Evolutionary conservation across 2,329 filamentous ascomycete genomes (phyloP).

Genomic region (Aspergillus sp.): DNA sequence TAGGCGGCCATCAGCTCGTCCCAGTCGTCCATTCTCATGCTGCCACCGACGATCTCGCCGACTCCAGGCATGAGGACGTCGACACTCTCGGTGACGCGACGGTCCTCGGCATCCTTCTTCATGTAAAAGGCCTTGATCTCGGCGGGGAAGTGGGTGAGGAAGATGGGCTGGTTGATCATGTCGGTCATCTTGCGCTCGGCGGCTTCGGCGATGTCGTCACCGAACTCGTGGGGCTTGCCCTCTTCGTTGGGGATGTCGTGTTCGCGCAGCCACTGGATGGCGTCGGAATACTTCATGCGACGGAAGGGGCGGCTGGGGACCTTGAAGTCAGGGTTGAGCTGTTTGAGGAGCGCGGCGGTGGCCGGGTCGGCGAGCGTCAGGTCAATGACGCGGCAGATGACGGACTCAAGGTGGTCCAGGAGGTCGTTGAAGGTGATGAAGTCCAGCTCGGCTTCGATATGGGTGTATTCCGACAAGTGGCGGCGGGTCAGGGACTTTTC

Average conservation of each 20-base stretch:
- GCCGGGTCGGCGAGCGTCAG: constrained; percentile 70
- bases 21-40: constrained; percentile 92
- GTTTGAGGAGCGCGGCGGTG: constrained; percentile 71
- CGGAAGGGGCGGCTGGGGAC: constrained; percentile 81
- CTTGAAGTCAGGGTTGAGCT: constrained; percentile 88
- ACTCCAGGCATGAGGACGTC: constrained; percentile 89
- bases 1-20: constrained; percentile 89
- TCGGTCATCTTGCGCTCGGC: constrained; percentile 97
- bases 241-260: constrained; percentile 94
- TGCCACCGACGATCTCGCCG: constrained; percentile 93
- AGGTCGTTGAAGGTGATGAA: constrained; percentile 93
- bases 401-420: constrained; percentile 78
- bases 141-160: constrained; percentile 93
- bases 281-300: constrained; percentile 92
- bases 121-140: constrained; percentile 99
- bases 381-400: constrained; percentile 85
- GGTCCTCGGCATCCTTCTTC: constrained; percentile 79
- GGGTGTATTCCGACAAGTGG: constrained; percentile 93
- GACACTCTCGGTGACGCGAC: constrained; percentile 86
- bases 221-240: constrained; percentile 83
- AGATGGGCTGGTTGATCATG: constrained; percentile 90
- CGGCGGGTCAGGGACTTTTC: constrained; percentile 94
- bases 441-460: constrained; percentile 94
- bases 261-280: constrained; percentile 88
- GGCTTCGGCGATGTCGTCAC: constrained; percentile 96